phyloP scores from a whole-genome alignment of 2,329 filamentous ascomycete genomes.

The Neonectria neomacrospora region DNA sequence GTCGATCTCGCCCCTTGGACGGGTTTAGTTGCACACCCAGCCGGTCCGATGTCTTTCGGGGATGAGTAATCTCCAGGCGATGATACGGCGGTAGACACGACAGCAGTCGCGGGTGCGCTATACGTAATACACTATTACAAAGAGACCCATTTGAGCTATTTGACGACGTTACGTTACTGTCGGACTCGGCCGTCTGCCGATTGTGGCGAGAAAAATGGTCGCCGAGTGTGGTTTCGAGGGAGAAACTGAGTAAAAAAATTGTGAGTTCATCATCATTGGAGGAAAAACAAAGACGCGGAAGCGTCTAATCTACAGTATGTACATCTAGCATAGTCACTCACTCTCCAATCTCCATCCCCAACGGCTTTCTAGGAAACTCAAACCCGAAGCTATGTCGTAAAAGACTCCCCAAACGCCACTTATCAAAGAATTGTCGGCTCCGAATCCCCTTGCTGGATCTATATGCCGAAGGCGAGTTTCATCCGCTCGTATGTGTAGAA shows the following conservation, averaged over 20 bases:
- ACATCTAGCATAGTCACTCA: constrained; percentile 13
- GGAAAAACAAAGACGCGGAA: constrained; percentile 17
- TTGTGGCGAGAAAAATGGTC: not conserved
- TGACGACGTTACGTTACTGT: not conserved
- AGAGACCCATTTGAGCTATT: not conserved
- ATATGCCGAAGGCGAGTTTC: constrained; percentile 75
- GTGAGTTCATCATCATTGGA: not conserved
- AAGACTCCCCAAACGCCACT: constrained; percentile 43
- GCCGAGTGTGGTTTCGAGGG: not conserved
- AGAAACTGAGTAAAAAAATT: not conserved
- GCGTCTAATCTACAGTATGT: constrained; percentile 15
- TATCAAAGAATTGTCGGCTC: constrained; percentile 17
- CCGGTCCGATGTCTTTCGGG: constrained; percentile 1
- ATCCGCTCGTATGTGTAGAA: constrained; percentile 75
- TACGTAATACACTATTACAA: not conserved
- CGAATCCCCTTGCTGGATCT: constrained; percentile 28
- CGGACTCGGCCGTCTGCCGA: not conserved
- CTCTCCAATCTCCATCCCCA: not conserved
- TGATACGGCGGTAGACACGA: not conserved
- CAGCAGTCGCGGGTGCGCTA: not conserved
- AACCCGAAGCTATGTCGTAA: constrained; percentile 28
- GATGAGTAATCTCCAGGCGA: constrained; percentile 29
- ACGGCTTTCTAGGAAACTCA: constrained; percentile 14
- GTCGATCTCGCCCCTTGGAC: constrained; percentile 20
- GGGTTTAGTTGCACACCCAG: not conserved